These are phyloP conservation scores for Lavandula angustifolia DNA, from an alignment of 257 asterid genomes.

Conservation along the genomic window DNA sequence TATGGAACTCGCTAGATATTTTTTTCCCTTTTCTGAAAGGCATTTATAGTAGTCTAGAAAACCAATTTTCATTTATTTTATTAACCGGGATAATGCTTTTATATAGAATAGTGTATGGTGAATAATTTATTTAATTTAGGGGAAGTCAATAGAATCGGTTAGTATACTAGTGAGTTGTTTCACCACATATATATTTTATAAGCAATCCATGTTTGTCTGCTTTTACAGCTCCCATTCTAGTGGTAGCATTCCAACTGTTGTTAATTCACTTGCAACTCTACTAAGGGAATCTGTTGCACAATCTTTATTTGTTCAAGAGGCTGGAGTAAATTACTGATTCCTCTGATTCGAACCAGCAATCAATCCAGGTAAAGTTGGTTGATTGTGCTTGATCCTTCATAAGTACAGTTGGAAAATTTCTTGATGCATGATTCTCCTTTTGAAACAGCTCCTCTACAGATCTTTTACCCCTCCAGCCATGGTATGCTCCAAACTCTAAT, in stretches of 20 bases:
- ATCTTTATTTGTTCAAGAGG: conserved; percentile 76
- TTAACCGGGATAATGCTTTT: conserved; percentile 9
- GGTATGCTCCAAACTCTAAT: too few relatives aligned
- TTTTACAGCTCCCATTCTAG: conserved; percentile 68
- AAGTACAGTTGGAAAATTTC: background rate
- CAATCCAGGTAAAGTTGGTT: conserved; percentile 63
- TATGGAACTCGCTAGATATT: background rate
- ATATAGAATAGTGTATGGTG: background rate
- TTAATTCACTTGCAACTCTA: conserved; percentile 68
- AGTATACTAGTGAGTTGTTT: background rate
- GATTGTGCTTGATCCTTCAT: conserved; percentile 15
- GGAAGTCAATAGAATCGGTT: too few relatives aligned
- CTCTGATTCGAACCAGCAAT: conserved; percentile 86
- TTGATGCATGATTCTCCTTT: conserved; percentile 19
- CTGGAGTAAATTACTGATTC: conserved; percentile 83
- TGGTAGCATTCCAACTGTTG: conserved; percentile 66
- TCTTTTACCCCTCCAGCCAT: too few relatives aligned
- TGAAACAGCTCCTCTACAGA: conserved; percentile 67
- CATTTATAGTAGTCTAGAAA: background rate
- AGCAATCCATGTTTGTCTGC: conserved; percentile 5
- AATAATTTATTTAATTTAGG: too few relatives aligned
- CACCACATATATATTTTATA: background rate
- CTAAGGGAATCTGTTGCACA: conserved; percentile 68
- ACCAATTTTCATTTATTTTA: background rate
- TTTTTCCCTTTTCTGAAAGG: background rate